phyloP scores from a whole-genome alignment of 768 basidiomycete species.

The Chiua virens region DNA sequence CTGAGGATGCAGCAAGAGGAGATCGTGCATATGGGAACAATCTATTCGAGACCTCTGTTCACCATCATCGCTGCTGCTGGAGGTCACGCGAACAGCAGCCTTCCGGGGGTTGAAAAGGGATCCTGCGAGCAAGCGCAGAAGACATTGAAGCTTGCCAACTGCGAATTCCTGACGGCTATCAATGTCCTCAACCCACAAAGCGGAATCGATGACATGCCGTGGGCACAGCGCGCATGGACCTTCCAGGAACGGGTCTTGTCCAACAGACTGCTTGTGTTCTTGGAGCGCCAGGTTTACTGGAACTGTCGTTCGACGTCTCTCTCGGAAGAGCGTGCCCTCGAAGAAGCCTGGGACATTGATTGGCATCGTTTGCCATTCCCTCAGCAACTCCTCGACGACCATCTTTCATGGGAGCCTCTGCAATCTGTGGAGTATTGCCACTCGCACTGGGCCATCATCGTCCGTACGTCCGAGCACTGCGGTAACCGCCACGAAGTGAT shows the following conservation, averaged over 20 bases:
- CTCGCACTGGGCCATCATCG: conserved; percentile 27
- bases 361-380: background rate
- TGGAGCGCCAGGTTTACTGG: conserved; percentile 19
- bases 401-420: conserved; percentile 1
- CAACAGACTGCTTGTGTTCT: conserved; percentile 18
- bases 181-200: background rate
- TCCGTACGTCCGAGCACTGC: conserved; percentile 16
- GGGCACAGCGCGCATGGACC: background rate
- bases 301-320: conserved; percentile 5
- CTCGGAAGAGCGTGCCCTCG: conserved; percentile 15
- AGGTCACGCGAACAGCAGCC: conserved; percentile 4
- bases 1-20: conserved; percentile 15
- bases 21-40: conserved; percentile 19
- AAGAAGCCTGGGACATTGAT: background rate
- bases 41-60: conserved; percentile 18
- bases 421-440: background rate
- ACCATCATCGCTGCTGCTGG: conserved; percentile 21
- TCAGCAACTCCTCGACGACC: background rate
- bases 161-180: conserved; percentile 14
- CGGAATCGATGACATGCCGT: conserved; percentile 2
- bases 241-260: conserved; percentile 20
- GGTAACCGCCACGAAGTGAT: conserved; percentile 29
- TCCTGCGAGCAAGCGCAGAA: conserved; percentile 8
- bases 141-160: conserved; percentile 4
- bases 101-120: conserved; percentile 4